Evolutionary conservation across 805 yeast genomes (phyloP).

Genomic region (Kodamaea nitidulidarum): DNA sequence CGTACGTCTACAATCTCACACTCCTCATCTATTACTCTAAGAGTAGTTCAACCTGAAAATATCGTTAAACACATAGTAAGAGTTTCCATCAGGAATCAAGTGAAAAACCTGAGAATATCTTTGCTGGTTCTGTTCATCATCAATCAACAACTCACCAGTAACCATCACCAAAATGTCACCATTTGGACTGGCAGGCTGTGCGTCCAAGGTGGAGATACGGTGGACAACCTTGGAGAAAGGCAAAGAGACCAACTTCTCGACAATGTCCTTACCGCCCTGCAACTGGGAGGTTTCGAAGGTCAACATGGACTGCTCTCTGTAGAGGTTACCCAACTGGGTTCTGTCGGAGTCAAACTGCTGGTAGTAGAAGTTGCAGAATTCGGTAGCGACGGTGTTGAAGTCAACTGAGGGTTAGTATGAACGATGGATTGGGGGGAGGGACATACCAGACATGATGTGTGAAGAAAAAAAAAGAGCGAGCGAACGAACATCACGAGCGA

Average conservation of each 20-base stretch:
- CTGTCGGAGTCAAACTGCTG: conserved; percentile 92
- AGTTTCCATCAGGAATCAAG: conserved; percentile 84
- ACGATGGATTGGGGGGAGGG: not conserved
- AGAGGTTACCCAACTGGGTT: conserved; percentile 84
- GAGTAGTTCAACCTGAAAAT: conserved; percentile 88
- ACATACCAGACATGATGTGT: conserved; percentile 32
- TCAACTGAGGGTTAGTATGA: conserved; percentile 26
- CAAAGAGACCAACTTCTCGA: conserved; percentile 83
- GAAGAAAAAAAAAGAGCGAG: no score
- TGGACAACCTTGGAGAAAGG: conserved; percentile 93
- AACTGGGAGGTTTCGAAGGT: conserved; percentile 92
- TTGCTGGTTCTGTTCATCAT: conserved; percentile 93
- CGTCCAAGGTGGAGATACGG: conserved; percentile 91
- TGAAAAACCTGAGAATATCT: conserved; percentile 98
- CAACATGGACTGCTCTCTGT: conserved; percentile 96
- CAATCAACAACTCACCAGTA: conserved; percentile 89
- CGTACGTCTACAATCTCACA: no score
- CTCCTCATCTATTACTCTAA: not conserved
- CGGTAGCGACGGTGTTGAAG: conserved; percentile 52
- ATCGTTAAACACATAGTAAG: conserved; percentile 94
- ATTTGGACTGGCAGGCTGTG: conserved; percentile 92
- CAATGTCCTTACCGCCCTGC: conserved; percentile 90
- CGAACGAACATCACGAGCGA: no score
- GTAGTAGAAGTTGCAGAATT: conserved; percentile 92
- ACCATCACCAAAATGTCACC: conserved; percentile 96